Conservation (phyloP, 2,329 filamentous ascomycete genomes). For the Neopestalotiopsis clavispora region DNA sequence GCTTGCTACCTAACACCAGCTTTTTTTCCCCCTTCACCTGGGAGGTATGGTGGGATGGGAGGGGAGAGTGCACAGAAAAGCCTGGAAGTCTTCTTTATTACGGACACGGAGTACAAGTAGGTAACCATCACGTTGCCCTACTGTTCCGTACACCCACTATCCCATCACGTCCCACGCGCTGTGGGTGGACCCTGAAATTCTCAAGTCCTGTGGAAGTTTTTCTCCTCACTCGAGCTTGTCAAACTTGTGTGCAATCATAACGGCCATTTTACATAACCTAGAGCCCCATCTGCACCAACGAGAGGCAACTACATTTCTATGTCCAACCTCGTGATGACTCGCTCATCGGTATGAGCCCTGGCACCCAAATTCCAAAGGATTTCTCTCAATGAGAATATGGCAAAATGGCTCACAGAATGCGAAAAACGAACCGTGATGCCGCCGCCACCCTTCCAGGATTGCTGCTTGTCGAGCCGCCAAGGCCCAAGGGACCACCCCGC, state of each 20-base stretch:
- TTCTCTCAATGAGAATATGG: no score
- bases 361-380: background rate
- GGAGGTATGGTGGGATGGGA: background rate
- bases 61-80: background rate
- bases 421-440: background rate
- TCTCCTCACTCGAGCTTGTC: background rate
- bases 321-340: background rate
- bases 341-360: background rate
- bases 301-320: background rate
- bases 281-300: background rate
- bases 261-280: background rate
- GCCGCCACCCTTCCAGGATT: background rate
- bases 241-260: background rate
- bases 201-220: background rate
- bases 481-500: conserved; percentile 1
- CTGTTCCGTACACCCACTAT: background rate
- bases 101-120: background rate
- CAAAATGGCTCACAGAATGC: background rate
- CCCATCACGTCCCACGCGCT: background rate
- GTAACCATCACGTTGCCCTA: background rate
- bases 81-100: background rate
- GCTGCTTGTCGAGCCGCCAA: background rate
- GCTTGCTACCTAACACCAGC: background rate
- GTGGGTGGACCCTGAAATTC: background rate
- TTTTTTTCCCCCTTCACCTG: background rate